Evolutionary conservation across 768 basidiomycete genomes (phyloP), one percentile per base, ranked within the genome.

Genomic region (Tulasnella sp.): DNA sequence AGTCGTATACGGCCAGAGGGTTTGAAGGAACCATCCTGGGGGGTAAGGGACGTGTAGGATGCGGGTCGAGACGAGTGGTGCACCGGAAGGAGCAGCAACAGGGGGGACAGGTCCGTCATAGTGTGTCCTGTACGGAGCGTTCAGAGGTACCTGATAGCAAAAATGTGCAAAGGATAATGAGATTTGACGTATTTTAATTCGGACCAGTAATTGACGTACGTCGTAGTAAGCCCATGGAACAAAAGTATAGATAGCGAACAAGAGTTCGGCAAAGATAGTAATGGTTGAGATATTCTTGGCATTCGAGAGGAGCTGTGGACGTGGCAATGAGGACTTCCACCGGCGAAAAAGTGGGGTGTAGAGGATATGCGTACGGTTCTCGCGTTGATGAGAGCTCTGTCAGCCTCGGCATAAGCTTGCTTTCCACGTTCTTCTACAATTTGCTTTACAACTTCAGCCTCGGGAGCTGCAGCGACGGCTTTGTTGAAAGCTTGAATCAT

Each of bases 221-320:
- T 62, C 26, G 69, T 72, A 73, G 67, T 73, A 74, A 35, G 68
- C 26, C 86, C 87, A 89, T 0, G 89, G 88, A 66, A 88, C 81
- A 29, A 88, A 80, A 14, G 77, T 79, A 63, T 80, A 81, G 17
- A 89, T 76, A 42, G 90, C 81, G 74, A 84, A 86, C 0, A 86
- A 22, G 6, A 89, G 77, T 77, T 90, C 90, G 19, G 83, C 75
- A 9, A 87, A 67, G 7, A 84, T 83, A 0, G 87, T 87, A 52
- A 87, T 74, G 22, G 82, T 81, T 82, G 85, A 87, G 59, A 90
- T 86, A 72, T 88, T 87, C 41, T 81, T 82, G 1, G 89, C 86
- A 74, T 86, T 86, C n/a, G 90, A 90, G 11, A 90, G 81, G 69
- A 86, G 85, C 89, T 83, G 52, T 59, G 41, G 34, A 11, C 34